Conservation (phyloP, 768 basidiomycete genomes). For the Kwoniella sp. region DNA sequence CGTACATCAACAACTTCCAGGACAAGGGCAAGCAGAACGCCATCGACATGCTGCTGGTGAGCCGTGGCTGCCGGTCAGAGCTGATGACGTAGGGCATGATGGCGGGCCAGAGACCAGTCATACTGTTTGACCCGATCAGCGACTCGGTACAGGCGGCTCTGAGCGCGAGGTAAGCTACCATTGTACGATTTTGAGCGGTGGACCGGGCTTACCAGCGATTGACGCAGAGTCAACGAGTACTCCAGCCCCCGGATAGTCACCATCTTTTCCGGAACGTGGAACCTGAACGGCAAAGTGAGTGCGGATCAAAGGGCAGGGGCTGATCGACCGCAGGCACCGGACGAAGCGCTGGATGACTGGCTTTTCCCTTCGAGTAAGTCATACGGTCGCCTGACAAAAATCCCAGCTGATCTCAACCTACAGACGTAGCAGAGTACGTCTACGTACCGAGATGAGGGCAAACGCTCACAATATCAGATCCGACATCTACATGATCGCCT, state of each 20-base stretch:
- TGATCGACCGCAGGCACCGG: conserved; percentile 56
- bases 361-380: conserved; percentile 72
- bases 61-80: conserved; percentile 32
- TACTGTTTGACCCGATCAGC: conserved; percentile 89
- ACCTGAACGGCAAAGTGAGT: conserved; percentile 80
- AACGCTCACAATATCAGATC: conserved; percentile 46
- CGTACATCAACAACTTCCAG: conserved; percentile 97
- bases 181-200: no score
- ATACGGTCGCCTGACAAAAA: no score
- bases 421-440: conserved; percentile 57
- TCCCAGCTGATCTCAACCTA: background rate
- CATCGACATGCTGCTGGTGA: conserved; percentile 89
- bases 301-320: background rate
- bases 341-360: conserved; percentile 82
- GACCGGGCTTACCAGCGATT: no score
- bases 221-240: conserved; percentile 75
- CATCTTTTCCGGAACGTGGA: conserved; percentile 90
- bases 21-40: conserved; percentile 90
- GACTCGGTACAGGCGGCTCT: conserved; percentile 74
- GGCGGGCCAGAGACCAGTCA: conserved; percentile 76
- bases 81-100: conserved; percentile 74
- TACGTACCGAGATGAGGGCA: background rate
- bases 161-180: conserved; percentile 58
- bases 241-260: conserved; percentile 67
- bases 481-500: conserved; percentile 83